phyloP scores from a whole-genome alignment of 2,329 filamentous ascomycete species.

The Thelonectria olida region DNA sequence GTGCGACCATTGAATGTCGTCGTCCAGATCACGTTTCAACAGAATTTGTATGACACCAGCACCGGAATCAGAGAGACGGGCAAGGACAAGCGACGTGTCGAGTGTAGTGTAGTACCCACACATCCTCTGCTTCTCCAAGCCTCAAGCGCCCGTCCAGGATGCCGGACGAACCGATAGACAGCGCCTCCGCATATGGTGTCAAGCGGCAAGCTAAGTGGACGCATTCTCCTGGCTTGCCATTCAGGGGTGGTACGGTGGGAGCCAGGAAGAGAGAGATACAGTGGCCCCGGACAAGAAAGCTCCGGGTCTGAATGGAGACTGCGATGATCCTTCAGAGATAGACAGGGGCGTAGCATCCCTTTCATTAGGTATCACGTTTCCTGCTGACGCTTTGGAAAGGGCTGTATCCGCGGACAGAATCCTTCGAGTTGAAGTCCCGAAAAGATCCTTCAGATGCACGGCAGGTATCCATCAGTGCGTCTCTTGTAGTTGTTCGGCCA shows the following conservation, averaged over 20 bases:
- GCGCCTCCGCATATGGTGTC: slow-evolving; percentile 21
- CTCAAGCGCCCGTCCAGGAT: slow-evolving; percentile 17
- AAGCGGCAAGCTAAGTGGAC: slow-evolving; percentile 31
- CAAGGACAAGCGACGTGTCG: slow-evolving; percentile 15
- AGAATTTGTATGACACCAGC: slow-evolving; percentile 1
- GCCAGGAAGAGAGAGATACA: not conserved
- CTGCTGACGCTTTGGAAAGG: no score
- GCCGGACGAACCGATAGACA: slow-evolving; percentile 30
- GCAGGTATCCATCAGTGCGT: no score
- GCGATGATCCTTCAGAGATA: not conserved
- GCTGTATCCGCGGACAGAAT: no score
- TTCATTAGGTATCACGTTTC: no score
- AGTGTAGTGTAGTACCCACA: slow-evolving; percentile 19
- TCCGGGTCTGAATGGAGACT: not conserved
- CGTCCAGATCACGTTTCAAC: slow-evolving; percentile 16
- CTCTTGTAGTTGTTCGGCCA: no score
- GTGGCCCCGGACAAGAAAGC: not conserved
- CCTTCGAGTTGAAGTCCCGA: no score
- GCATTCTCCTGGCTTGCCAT: slow-evolving; percentile 2
- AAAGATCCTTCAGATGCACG: no score
- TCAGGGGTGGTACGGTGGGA: slow-evolving; percentile 7
- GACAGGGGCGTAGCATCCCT: not conserved
- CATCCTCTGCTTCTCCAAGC: slow-evolving; percentile 2
- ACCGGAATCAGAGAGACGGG: not conserved
- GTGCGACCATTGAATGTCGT: slow-evolving; percentile 11